phyloP scores from a whole-genome alignment of 2,329 filamentous ascomycete species.

The Paraconiothyrium sp. region DNA sequence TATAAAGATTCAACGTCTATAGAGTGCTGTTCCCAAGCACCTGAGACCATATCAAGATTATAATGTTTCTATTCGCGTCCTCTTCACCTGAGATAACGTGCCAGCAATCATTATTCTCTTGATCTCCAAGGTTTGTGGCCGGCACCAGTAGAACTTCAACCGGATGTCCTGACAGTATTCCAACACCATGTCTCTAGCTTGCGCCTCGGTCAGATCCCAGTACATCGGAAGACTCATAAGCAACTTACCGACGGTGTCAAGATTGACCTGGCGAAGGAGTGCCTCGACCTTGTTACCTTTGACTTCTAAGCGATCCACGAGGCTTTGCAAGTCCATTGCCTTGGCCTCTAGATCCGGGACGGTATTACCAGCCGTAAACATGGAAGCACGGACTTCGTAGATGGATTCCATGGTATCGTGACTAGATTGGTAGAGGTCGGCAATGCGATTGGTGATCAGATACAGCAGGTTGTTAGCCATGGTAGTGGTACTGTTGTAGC shows the following conservation, averaged over 20 bases:
- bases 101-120: background rate
- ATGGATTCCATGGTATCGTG: background rate
- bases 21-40: no score
- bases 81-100: background rate
- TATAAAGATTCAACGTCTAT: no score
- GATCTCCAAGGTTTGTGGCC: background rate
- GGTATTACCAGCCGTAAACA: background rate
- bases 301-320: background rate
- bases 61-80: background rate
- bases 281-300: background rate
- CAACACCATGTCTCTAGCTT: background rate
- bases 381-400: background rate
- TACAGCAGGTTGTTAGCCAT: background rate
- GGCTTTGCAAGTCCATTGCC: background rate
- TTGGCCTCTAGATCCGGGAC: background rate
- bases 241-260: background rate
- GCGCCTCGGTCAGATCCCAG: background rate
- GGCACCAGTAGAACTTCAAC: background rate
- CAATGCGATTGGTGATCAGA: conserved; percentile 3
- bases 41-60: background rate
- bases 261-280: background rate
- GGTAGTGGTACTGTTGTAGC: conserved; percentile 1
- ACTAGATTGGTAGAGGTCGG: background rate
- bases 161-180: conserved; percentile 1
- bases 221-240: background rate